Percentiles rank a stretch among this genome's conserved stretches.
These are phyloP conservation scores for Pythium dissimile DNA, from an alignment of 352 stramenopile species.

Conservation along the genomic window DNA sequence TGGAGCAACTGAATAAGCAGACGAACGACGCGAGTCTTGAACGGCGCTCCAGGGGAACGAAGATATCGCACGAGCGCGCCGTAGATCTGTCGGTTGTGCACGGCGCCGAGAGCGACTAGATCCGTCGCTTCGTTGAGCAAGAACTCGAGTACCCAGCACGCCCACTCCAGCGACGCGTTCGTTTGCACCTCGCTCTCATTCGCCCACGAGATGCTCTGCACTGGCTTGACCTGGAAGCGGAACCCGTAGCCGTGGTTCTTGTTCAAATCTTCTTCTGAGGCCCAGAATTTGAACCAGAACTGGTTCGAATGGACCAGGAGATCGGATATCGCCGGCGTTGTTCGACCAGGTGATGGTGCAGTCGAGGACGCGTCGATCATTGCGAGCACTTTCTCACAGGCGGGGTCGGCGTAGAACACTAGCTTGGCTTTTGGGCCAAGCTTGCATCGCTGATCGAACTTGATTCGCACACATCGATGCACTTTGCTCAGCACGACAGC, in stretches of 20 bases:
- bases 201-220: constrained; percentile 75
- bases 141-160: constrained; percentile 82
- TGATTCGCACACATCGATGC: constrained; percentile 62
- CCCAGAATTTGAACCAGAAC: constrained; percentile 82
- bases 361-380: constrained; percentile 47
- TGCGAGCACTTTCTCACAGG: constrained; percentile 58
- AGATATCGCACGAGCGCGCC: constrained; percentile 77
- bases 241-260: constrained; percentile 77
- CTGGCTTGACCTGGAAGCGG: constrained; percentile 77
- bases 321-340: constrained; percentile 29
- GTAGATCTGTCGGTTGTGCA: constrained; percentile 83
- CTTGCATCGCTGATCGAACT: constrained; percentile 79
- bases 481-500: constrained; percentile 46
- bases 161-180: constrained; percentile 80
- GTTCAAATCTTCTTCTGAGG: constrained; percentile 53
- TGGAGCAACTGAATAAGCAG: constrained; percentile 77
- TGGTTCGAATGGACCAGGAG: constrained; percentile 67
- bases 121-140: constrained; percentile 73
- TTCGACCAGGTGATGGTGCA: background rate
- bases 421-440: constrained; percentile 69
- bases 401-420: constrained; percentile 62
- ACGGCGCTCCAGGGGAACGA: constrained; percentile 69
- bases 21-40: constrained; percentile 75
- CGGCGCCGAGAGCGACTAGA: constrained; percentile 54
- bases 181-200: constrained; percentile 77